These are phyloP conservation scores for Mycena vulgaris DNA, from an alignment of 768 basidiomycete species.

Conservation along the genomic window DNA sequence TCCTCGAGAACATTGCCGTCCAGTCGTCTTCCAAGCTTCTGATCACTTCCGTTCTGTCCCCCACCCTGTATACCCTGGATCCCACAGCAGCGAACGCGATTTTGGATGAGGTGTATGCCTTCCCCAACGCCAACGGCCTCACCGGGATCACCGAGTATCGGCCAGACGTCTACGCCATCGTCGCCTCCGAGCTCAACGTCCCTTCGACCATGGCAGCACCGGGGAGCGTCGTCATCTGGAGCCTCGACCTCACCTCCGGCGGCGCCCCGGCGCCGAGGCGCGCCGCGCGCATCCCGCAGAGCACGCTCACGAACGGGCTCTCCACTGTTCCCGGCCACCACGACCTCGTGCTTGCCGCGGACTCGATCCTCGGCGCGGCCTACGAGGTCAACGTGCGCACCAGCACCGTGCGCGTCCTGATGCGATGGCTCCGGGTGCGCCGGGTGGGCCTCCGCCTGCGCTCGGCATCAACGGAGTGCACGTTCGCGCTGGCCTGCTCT, in stretches of 20 bases:
- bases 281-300: slow-evolving; percentile 12
- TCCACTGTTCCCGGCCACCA: slow-evolving; percentile 23
- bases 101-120: slow-evolving; percentile 19
- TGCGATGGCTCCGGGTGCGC: slow-evolving; percentile 20
- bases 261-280: slow-evolving; percentile 13
- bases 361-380: slow-evolving; percentile 21
- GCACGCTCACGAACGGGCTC: slow-evolving; percentile 23
- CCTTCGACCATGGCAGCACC: slow-evolving; percentile 10
- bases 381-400: slow-evolving; percentile 28
- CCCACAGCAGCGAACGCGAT: slow-evolving; percentile 16
- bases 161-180: slow-evolving; percentile 26
- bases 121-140: slow-evolving; percentile 21
- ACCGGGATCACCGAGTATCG: slow-evolving; percentile 17
- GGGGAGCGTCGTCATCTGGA: slow-evolving; percentile 26
- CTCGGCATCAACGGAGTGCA: slow-evolving; percentile 27
- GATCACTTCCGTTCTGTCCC: slow-evolving; percentile 17
- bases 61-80: slow-evolving; percentile 20
- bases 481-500: slow-evolving; percentile 17
- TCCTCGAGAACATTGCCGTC: slow-evolving; percentile 23
- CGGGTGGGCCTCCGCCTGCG: slow-evolving; percentile 7
- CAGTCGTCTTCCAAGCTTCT: slow-evolving; percentile 15
- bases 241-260: slow-evolving; percentile 9
- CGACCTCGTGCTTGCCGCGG: slow-evolving; percentile 31
- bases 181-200: slow-evolving; percentile 24
- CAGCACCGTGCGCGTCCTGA: slow-evolving; percentile 18